phyloP scores from a whole-genome alignment of 2,329 filamentous ascomycete genomes.

The Neofusicoccum parvum region DNA sequence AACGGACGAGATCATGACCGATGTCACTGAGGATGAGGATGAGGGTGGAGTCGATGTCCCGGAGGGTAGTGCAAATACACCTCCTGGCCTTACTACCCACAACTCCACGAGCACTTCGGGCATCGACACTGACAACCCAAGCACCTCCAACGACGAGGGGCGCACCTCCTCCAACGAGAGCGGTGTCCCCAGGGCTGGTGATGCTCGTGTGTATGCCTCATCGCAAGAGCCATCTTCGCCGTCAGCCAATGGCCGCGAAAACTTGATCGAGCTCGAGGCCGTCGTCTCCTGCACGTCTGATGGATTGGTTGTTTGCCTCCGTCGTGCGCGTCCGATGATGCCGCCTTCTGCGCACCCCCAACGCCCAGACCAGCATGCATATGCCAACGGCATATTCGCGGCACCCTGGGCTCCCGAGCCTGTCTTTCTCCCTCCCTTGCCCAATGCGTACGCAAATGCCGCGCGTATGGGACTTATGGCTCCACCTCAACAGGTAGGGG shows the following conservation, averaged over 20 bases:
- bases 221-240: constrained; percentile 24
- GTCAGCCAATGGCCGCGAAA: constrained; percentile 25
- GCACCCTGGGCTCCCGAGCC: constrained; percentile 77
- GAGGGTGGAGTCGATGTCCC: constrained; percentile 41
- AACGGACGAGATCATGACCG: constrained; percentile 50
- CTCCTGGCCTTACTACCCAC: neutral
- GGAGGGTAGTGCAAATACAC: constrained; percentile 15
- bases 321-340: constrained; percentile 71
- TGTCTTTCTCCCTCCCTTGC: constrained; percentile 50
- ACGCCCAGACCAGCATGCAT: constrained; percentile 41
- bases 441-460: constrained; percentile 22
- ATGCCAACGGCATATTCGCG: constrained; percentile 69
- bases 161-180: constrained; percentile 6
- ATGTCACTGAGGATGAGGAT: constrained; percentile 51
- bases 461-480: constrained; percentile 12
- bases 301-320: constrained; percentile 78
- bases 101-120: constrained; percentile 16
- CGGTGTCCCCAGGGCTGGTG: neutral
- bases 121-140: constrained; percentile 22
- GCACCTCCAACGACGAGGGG: constrained; percentile 15
- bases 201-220: neutral
- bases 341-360: constrained; percentile 56
- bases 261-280: constrained; percentile 74
- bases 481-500: constrained; percentile 33
- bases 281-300: constrained; percentile 92